Evolutionary conservation across 2,329 filamentous ascomycete genomes (phyloP).

Genomic region (Fusarium marasasianum): DNA sequence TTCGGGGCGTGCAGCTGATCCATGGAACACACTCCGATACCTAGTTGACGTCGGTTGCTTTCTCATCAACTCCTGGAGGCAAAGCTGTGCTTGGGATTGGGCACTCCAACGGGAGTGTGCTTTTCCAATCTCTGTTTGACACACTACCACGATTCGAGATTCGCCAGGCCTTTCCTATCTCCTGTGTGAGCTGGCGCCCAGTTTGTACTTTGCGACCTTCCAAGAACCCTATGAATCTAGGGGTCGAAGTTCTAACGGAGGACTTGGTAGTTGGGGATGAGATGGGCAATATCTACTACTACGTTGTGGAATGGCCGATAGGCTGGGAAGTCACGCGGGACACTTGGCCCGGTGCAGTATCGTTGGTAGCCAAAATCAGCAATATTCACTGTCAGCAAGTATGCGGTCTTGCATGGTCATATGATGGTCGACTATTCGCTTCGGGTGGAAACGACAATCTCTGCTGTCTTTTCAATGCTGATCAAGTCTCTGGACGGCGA

Average conservation of each 20-base stretch:
- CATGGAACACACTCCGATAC: constrained; percentile 42
- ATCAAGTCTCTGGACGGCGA: constrained; percentile 59
- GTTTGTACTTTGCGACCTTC: constrained; percentile 63
- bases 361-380: constrained; percentile 77
- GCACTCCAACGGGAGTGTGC: constrained; percentile 78
- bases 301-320: constrained; percentile 85
- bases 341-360: constrained; percentile 81
- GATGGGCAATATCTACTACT: constrained; percentile 83
- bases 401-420: constrained; percentile 91
- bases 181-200: constrained; percentile 85
- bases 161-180: constrained; percentile 75
- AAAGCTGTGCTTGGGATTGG: constrained; percentile 87
- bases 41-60: constrained; percentile 87
- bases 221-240: constrained; percentile 57
- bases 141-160: constrained; percentile 77
- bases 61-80: constrained; percentile 80
- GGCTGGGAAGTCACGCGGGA: constrained; percentile 69
- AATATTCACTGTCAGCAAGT: constrained; percentile 85
- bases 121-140: constrained; percentile 81
- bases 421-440: constrained; percentile 78
- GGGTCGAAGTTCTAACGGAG: constrained; percentile 71
- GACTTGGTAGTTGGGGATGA: constrained; percentile 90
- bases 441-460: constrained; percentile 93
- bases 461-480: constrained; percentile 81
- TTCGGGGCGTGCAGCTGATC: constrained; percentile 66